A percentile compares a stretch with the other conserved stretches of the same genome.
Evolutionary conservation across 768 basidiomycete species (phyloP).

Genomic region (Mycena vitilis): DNA sequence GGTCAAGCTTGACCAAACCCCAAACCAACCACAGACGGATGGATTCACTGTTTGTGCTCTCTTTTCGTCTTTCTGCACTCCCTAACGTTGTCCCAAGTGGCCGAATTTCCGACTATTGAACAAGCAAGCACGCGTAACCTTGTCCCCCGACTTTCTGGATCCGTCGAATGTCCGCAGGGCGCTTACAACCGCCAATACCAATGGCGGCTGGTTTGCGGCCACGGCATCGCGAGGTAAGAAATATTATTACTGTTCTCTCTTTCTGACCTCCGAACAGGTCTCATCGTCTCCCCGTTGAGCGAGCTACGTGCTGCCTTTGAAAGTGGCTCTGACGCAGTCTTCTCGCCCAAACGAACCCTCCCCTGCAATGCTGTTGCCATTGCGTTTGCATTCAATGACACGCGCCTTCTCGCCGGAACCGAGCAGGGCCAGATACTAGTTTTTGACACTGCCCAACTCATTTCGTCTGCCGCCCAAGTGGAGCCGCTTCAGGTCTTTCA

Average conservation of each 20-base stretch:
- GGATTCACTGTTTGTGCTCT: constrained; percentile 56
- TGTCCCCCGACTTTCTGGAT: constrained; percentile 62
- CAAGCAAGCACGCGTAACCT: constrained; percentile 72
- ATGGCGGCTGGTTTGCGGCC: constrained; percentile 76
- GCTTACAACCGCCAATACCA: constrained; percentile 68
- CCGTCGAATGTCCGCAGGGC: constrained; percentile 58
- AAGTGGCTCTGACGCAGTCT: constrained; percentile 53
- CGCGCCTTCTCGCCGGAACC: constrained; percentile 69
- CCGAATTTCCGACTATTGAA: constrained; percentile 62
- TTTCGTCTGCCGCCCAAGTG: constrained; percentile 56
- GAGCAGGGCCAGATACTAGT: constrained; percentile 69
- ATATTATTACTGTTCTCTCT: constrained; percentile 6
- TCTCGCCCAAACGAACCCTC: constrained; percentile 65
- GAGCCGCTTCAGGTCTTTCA: constrained; percentile 60
- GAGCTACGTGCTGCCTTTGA: constrained; percentile 69
- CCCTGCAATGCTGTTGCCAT: constrained; percentile 63
- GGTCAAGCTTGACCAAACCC: constrained; percentile 51
- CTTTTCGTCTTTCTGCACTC: constrained; percentile 19
- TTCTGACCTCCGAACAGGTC: constrained; percentile 50
- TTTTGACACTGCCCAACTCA: constrained; percentile 66
- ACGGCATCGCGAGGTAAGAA: constrained; percentile 43
- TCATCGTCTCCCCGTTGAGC: constrained; percentile 69
- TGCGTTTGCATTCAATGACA: constrained; percentile 68
- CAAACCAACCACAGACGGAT: constrained; percentile 53
- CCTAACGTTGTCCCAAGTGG: constrained; percentile 49